Conservation (phyloP, 768 basidiomycete species). For the Russula ochroleuca region DNA sequence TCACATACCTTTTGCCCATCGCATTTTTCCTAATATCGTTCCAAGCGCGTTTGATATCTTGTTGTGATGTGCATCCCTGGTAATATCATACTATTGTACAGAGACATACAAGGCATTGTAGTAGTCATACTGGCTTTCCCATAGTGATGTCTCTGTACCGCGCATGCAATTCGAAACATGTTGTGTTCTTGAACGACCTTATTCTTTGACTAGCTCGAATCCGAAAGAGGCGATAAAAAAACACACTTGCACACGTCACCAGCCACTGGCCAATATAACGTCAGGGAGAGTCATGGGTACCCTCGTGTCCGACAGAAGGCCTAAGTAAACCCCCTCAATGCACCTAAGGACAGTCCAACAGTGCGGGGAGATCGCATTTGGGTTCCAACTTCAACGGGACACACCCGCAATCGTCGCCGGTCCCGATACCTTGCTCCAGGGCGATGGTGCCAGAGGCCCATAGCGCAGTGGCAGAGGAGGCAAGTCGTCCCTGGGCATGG, state of each 20-base stretch:
- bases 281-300: not conserved
- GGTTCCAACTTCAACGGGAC: slow-evolving; percentile 46
- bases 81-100: slow-evolving; percentile 11
- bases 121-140: not conserved
- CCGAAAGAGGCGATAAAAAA: not conserved
- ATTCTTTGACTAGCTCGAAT: not conserved
- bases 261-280: not conserved
- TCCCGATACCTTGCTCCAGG: slow-evolving; percentile 72
- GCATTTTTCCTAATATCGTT: slow-evolving; percentile 35
- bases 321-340: not conserved
- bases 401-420: slow-evolving; percentile 59
- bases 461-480: slow-evolving; percentile 48
- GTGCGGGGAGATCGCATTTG: not conserved
- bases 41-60: slow-evolving; percentile 21
- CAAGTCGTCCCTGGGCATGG: slow-evolving; percentile 10
- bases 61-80: slow-evolving; percentile 15
- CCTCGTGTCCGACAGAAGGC: not conserved
- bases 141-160: slow-evolving; percentile 7
- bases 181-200: not conserved
- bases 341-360: not conserved
- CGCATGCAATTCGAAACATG: slow-evolving; percentile 3
- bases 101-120: slow-evolving; percentile 9
- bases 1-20: slow-evolving; percentile 31
- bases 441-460: slow-evolving; percentile 59
- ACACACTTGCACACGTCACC: not conserved